Percentiles rank a stretch among this genome's conserved stretches.
phyloP scores from a whole-genome alignment of 176 grass and related monocot genomes.

The Tillandsia leiboldiana region DNA sequence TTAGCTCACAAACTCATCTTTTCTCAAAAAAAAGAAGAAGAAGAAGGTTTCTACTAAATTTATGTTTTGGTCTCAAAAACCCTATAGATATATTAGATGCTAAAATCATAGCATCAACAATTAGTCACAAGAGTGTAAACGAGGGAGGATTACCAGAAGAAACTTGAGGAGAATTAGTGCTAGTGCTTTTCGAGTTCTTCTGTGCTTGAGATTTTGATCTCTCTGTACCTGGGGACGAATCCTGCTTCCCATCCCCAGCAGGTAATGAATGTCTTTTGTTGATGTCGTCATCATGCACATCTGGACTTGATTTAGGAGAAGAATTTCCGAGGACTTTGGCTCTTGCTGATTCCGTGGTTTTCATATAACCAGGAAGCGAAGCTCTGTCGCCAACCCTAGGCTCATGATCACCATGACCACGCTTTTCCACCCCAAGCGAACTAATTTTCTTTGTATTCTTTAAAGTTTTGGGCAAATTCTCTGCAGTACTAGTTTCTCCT shows the following conservation, averaged over 20 bases:
- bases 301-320: not conserved
- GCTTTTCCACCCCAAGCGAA: slow-evolving; percentile 3
- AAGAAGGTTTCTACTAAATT: too few species aligned
- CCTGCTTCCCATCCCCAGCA: not conserved
- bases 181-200: not conserved
- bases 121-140: slow-evolving; percentile 6
- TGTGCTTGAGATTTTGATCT: slow-evolving; percentile 1
- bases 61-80: too few species aligned
- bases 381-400: not conserved
- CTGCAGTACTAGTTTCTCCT: slow-evolving; percentile 4
- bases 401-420: slow-evolving; percentile 6
- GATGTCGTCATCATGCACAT: not conserved
- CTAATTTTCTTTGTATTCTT: slow-evolving; percentile 10
- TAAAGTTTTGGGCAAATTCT: not conserved
- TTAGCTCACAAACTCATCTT: not conserved
- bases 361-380: slow-evolving; percentile 8
- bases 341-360: slow-evolving; percentile 6
- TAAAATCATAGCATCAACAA: not conserved
- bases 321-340: not conserved
- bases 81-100: not conserved
- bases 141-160: not conserved
- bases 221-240: not conserved
- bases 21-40: slow-evolving; percentile 4
- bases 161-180: slow-evolving; percentile 2
- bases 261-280: slow-evolving; percentile 8